A percentile compares a stretch with the other conserved stretches of the same genome.
Evolutionary conservation across 345 rosid genomes (phyloP).

Genomic region (thale cress (Arabidopsis thaliana)): DNA sequence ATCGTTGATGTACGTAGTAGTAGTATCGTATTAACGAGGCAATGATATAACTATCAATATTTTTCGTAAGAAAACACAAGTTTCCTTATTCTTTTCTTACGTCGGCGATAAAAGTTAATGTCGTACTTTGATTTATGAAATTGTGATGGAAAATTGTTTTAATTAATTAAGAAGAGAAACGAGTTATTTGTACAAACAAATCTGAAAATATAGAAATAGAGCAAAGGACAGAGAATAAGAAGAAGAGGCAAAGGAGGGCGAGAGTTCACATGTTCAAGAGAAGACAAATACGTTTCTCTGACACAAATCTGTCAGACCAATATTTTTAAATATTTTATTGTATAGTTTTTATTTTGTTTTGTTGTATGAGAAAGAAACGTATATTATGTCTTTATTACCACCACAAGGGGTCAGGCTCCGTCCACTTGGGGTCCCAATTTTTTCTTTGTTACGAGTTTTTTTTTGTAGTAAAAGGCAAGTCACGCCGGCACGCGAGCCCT

Average conservation of each 20-base stretch:
- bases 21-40: background rate
- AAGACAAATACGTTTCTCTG: slow-evolving; percentile 52
- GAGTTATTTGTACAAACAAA: slow-evolving; percentile 35
- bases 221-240: slow-evolving; percentile 42
- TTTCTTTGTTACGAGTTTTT: slow-evolving; percentile 16
- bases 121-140: slow-evolving; percentile 1
- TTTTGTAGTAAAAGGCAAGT: slow-evolving; percentile 53
- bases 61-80: too few species aligned
- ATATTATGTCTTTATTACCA: slow-evolving; percentile 27
- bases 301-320: slow-evolving; percentile 42
- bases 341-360: slow-evolving; percentile 3
- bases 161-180: background rate
- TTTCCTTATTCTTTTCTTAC: background rate
- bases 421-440: slow-evolving; percentile 51
- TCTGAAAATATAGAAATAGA: slow-evolving; percentile 31
- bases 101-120: slow-evolving; percentile 20
- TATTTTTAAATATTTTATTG: background rate
- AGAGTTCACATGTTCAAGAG: slow-evolving; percentile 53
- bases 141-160: background rate
- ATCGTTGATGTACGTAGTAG: too few species aligned
- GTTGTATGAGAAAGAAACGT: slow-evolving; percentile 37
- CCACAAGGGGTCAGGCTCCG: slow-evolving; percentile 19
- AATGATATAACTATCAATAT: background rate
- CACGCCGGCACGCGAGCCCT: slow-evolving; percentile 68
- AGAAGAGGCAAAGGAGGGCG: slow-evolving; percentile 37